Conservation (phyloP, 1,139 yeast genomes). For the Geotrichum candidum region DNA sequence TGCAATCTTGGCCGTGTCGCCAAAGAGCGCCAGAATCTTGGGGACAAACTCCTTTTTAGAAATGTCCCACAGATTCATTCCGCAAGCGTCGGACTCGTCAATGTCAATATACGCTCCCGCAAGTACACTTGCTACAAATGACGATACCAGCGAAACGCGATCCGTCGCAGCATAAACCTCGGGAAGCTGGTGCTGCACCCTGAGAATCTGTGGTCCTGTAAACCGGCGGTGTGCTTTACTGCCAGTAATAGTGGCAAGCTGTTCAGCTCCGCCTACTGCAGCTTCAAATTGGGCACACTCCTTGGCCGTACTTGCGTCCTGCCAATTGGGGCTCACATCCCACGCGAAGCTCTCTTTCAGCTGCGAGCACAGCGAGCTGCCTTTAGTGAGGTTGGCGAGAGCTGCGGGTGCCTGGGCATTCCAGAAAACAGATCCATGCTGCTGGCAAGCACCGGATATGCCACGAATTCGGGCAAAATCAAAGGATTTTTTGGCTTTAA, state of each 20-base stretch:
- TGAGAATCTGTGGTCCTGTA: constrained; percentile 84
- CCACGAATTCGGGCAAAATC: constrained; percentile 60
- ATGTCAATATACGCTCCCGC: constrained; percentile 58
- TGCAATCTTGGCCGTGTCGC: constrained; percentile 26
- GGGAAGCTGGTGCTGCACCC: constrained; percentile 53
- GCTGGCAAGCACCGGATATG: constrained; percentile 84
- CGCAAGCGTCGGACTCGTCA: constrained; percentile 87
- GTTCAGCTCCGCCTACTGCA: constrained; percentile 56
- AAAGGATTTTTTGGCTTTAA: constrained; percentile 45
- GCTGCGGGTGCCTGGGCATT: constrained; percentile 43
- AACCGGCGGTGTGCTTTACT: constrained; percentile 85
- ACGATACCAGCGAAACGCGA: constrained; percentile 69
- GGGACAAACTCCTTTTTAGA: constrained; percentile 47
- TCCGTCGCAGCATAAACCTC: constrained; percentile 51
- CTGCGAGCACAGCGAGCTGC: constrained; percentile 20
- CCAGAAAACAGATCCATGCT: constrained; percentile 89
- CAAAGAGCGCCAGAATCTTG: constrained; percentile 41
- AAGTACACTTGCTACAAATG: constrained; percentile 67
- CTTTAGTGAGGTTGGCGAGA: constrained; percentile 30
- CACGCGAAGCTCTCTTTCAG: constrained; percentile 48
- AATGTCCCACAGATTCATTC: constrained; percentile 81
- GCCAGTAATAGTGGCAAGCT: constrained; percentile 67
- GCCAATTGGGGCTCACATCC: constrained; percentile 83
- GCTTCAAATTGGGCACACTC: constrained; percentile 62
- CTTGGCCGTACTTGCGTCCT: constrained; percentile 76